Evolutionary conservation across 2,329 filamentous ascomycete genomes (phyloP).

Genomic region (Cryoendolithus antarcticus): DNA sequence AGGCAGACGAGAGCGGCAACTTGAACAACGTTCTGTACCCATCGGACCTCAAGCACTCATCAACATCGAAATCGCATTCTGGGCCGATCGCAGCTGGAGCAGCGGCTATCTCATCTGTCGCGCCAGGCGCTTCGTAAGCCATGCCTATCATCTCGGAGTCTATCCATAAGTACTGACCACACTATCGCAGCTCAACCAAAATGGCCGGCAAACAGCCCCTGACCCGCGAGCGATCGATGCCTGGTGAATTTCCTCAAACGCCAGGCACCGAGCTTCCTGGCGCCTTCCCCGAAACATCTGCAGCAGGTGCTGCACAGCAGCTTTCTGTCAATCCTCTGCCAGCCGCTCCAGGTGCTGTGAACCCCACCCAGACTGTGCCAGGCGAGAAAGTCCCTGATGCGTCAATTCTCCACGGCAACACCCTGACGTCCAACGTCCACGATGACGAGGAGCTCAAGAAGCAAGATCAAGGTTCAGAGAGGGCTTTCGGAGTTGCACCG

Average conservation of each 20-base stretch:
- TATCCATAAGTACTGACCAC: slow-evolving; percentile 53
- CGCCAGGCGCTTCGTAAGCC: slow-evolving; percentile 1
- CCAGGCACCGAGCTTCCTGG: slow-evolving; percentile 41
- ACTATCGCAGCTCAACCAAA: slow-evolving; percentile 51
- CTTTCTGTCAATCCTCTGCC: slow-evolving; percentile 49
- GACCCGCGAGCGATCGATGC: slow-evolving; percentile 29
- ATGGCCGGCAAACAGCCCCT: slow-evolving; percentile 57
- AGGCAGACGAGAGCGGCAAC: slow-evolving; percentile 72
- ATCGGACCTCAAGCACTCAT: slow-evolving; percentile 51
- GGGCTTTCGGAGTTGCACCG: slow-evolving; percentile 41
- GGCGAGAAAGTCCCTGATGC: slow-evolving; percentile 70
- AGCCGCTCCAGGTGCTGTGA: slow-evolving; percentile 48
- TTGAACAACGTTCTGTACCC: slow-evolving; percentile 83
- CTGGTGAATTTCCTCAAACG: slow-evolving; percentile 17
- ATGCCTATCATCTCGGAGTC: slow-evolving; percentile 48
- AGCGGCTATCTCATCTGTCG: too few relatives aligned
- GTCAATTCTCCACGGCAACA: slow-evolving; percentile 51
- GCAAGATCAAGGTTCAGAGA: slow-evolving; percentile 8
- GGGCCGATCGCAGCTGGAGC: too few relatives aligned
- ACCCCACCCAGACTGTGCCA: slow-evolving; percentile 66
- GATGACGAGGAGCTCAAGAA: slow-evolving; percentile 53
- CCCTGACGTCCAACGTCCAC: slow-evolving; percentile 51
- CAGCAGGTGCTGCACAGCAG: slow-evolving; percentile 29
- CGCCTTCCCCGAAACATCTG: slow-evolving; percentile 61
- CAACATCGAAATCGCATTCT: slow-evolving; percentile 22